Evolutionary conservation across 768 basidiomycete genomes (phyloP).

Genomic region (Fomitopsis serialis): DNA sequence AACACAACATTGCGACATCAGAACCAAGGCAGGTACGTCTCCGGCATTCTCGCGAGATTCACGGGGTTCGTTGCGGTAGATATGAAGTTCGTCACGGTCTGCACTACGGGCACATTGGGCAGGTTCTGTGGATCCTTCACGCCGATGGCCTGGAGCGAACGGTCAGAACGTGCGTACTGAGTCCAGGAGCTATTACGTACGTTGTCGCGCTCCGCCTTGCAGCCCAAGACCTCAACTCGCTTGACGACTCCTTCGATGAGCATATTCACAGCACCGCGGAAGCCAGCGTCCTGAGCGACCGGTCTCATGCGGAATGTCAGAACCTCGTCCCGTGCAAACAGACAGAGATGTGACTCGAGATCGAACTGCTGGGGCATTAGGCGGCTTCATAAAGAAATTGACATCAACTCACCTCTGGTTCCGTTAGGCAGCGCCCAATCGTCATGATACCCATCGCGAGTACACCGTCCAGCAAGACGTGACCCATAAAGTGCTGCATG

Average conservation of each 20-base stretch:
- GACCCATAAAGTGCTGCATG: conserved; percentile 89
- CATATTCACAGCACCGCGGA: conserved; percentile 50
- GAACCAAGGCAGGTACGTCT: conserved; percentile 85
- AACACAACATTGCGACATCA: conserved; percentile 21
- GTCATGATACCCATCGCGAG: conserved; percentile 85
- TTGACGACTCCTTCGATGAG: conserved; percentile 70
- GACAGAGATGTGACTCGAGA: conserved; percentile 84
- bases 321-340: conserved; percentile 93
- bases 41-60: conserved; percentile 80
- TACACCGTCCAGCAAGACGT: conserved; percentile 85
- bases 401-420: conserved; percentile 68
- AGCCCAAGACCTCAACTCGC: conserved; percentile 78
- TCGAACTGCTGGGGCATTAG: conserved; percentile 55
- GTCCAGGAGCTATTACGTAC: conserved; percentile 32
- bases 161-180: background rate
- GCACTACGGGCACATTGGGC: conserved; percentile 53
- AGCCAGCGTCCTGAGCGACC: conserved; percentile 51
- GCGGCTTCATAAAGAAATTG: background rate
- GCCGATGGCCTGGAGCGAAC: conserved; percentile 19
- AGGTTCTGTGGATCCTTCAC: conserved; percentile 27
- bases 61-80: conserved; percentile 83
- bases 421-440: conserved; percentile 84
- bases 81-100: conserved; percentile 79
- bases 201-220: conserved; percentile 81
- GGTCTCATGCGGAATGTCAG: conserved; percentile 64